Conservation (phyloP, 306 rosid genomes). For the Quercus agrifolia region DNA sequence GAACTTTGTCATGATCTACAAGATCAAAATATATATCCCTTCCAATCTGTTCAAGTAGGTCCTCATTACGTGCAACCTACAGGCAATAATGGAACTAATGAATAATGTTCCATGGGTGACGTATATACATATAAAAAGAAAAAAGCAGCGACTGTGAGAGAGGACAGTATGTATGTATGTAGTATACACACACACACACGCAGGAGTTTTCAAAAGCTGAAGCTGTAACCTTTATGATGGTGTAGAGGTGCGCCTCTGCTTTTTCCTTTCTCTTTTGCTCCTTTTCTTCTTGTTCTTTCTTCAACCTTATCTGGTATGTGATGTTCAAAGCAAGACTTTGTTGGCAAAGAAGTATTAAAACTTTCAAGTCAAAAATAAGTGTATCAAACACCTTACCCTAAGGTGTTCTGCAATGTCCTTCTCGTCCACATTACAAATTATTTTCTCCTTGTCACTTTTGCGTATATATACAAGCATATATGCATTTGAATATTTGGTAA, state of each 20-base stretch:
- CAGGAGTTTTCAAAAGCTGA: not conserved
- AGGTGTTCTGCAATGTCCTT: slow-evolving; percentile 85
- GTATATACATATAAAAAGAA: not conserved
- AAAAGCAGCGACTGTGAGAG: not conserved
- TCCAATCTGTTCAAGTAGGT: slow-evolving; percentile 47
- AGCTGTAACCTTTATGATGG: slow-evolving; percentile 65
- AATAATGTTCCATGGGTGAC: not conserved
- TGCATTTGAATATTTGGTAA: slow-evolving; percentile 86
- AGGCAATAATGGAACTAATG: not conserved
- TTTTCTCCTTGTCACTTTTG: slow-evolving; percentile 82
- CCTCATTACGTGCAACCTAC: slow-evolving; percentile 49
- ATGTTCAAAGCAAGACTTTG: slow-evolving; percentile 3
- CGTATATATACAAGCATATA: slow-evolving; percentile 97
- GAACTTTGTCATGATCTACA: slow-evolving; percentile 53
- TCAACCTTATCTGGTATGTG: slow-evolving; percentile 63
- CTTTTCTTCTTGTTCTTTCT: slow-evolving; percentile 87
- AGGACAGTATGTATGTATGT: not conserved
- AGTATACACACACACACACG: not conserved
- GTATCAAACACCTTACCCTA: slow-evolving; percentile 47
- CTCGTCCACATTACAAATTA: slow-evolving; percentile 84
- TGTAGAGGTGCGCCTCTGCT: slow-evolving; percentile 87
- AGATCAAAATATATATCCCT: slow-evolving; percentile 48
- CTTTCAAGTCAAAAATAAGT: not conserved
- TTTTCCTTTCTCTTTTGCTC: slow-evolving; percentile 82
- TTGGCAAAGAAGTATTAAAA: not conserved